Conservation (phyloP, 2,329 filamentous ascomycete genomes). For the Phaeosphaeria sp. region DNA sequence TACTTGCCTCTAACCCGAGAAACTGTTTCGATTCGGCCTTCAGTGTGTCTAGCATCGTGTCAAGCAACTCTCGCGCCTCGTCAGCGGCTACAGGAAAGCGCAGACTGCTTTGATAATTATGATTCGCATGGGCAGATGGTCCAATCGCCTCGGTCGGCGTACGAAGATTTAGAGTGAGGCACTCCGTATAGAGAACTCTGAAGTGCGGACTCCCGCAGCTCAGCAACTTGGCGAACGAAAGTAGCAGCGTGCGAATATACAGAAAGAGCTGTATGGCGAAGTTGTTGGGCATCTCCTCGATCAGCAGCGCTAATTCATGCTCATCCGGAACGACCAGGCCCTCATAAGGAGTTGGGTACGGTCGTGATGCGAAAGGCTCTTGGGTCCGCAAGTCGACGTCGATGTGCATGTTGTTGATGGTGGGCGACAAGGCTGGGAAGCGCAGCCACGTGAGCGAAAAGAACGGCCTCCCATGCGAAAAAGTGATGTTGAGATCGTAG, state of each 20-base stretch:
- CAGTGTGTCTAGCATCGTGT: conserved; percentile 35
- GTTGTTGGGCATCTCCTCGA: conserved; percentile 32
- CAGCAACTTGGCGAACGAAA: conserved; percentile 34
- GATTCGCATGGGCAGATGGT: conserved; percentile 17
- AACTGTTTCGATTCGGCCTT: conserved; percentile 35
- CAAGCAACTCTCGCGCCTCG: conserved; percentile 27
- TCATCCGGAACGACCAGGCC: conserved; percentile 24
- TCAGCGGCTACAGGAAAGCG: conserved; percentile 26
- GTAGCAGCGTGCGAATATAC: conserved; percentile 40
- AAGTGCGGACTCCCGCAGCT: conserved; percentile 25
- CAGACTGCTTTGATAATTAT: conserved; percentile 10
- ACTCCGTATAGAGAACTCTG: conserved; percentile 33
- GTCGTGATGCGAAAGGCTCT: conserved; percentile 22
- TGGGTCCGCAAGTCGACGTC: conserved; percentile 39
- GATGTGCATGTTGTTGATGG: conserved; percentile 36
- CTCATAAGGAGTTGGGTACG: neutral
- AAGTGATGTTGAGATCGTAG: conserved; percentile 37
- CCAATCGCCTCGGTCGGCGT: conserved; percentile 32
- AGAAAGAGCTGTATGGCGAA: conserved; percentile 41
- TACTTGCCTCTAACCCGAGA: conserved; percentile 30
- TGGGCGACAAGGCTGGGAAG: conserved; percentile 36
- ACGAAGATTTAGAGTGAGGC: conserved; percentile 36
- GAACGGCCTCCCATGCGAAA: conserved; percentile 43
- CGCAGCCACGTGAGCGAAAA: conserved; percentile 38
- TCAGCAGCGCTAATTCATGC: conserved; percentile 30